A percentile compares a stretch with the other conserved stretches of the same genome.
Evolutionary conservation across 192 early-diverging fungal genomes (phyloP).

Genomic region (Phycomyces blakesleeanus): DNA sequence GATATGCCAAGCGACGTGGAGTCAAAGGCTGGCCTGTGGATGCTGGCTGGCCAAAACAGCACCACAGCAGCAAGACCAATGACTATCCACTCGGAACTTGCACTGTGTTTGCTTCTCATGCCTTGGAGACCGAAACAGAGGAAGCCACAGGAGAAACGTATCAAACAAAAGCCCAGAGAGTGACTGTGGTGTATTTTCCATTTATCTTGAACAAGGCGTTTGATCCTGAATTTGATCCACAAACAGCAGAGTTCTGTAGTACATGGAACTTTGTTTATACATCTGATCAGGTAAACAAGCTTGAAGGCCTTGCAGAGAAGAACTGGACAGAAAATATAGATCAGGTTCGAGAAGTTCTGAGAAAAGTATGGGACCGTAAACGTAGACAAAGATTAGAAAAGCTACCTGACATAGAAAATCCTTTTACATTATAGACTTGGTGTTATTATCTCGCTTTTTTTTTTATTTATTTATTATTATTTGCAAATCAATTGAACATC

Average conservation of each 20-base stretch:
- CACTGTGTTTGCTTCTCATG: conserved; percentile 3
- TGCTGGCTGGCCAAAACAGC: conserved; percentile 30
- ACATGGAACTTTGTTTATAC: conserved; percentile 71
- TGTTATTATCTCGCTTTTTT: too few relatives aligned
- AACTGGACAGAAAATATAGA: conserved; percentile 55
- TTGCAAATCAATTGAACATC: too few relatives aligned
- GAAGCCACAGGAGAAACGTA: not conserved
- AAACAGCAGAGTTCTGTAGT: conserved; percentile 56
- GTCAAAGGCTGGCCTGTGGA: conserved; percentile 53
- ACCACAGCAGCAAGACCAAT: not conserved
- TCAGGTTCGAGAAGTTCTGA: conserved; percentile 42
- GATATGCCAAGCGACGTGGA: conserved; percentile 55
- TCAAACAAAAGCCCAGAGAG: conserved; percentile 27
- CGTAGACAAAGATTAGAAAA: conserved; percentile 8
- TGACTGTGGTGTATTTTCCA: conserved; percentile 61
- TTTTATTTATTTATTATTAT: too few relatives aligned
- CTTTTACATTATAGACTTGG: not conserved
- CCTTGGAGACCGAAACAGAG: conserved; percentile 15
- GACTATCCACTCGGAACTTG: conserved; percentile 13
- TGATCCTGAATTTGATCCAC: conserved; percentile 57
- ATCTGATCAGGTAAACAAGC: conserved; percentile 56
- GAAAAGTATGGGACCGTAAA: conserved; percentile 46
- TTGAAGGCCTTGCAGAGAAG: conserved; percentile 53
- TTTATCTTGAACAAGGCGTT: conserved; percentile 55
- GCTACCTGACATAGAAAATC: not conserved